A percentile compares a stretch with the other conserved stretches of the same genome.
Evolutionary conservation across 345 rosid genomes (phyloP).

Genomic region (Orychophragmus violaceus): DNA sequence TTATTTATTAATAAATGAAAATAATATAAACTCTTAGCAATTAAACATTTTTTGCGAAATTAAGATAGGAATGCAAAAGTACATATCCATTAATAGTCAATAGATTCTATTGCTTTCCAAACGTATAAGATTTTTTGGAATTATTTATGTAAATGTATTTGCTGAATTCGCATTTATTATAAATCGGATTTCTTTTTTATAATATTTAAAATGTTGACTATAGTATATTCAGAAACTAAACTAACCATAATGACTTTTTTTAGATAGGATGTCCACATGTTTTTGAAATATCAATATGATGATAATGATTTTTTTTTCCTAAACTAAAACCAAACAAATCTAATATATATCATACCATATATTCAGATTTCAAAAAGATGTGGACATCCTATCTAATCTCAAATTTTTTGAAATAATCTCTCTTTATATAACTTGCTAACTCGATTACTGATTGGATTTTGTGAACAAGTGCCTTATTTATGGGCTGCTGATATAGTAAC

Average conservation of each 20-base stretch:
- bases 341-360: not conserved
- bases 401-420: not conserved
- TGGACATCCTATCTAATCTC: not conserved
- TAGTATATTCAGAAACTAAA: too few species aligned
- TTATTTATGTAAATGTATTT: not conserved
- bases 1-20: not conserved
- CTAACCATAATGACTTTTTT: too few species aligned
- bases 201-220: not conserved
- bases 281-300: too few species aligned
- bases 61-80: not conserved
- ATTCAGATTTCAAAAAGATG: not conserved
- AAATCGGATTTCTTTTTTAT: not conserved
- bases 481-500: not conserved
- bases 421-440: not conserved
- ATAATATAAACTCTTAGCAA: not conserved
- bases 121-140: not conserved
- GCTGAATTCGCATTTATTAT: not conserved
- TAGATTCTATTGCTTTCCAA: not conserved
- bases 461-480: not conserved
- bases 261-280: too few species aligned
- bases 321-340: too few species aligned
- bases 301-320: too few species aligned
- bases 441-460: not conserved
- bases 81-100: not conserved
- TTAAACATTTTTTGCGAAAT: not conserved